A percentile compares a stretch with the other conserved stretches of the same genome.
These are phyloP conservation scores for Eleusine coracana DNA, from an alignment of 176 grass and related monocot genomes.

Conservation along the genomic window DNA sequence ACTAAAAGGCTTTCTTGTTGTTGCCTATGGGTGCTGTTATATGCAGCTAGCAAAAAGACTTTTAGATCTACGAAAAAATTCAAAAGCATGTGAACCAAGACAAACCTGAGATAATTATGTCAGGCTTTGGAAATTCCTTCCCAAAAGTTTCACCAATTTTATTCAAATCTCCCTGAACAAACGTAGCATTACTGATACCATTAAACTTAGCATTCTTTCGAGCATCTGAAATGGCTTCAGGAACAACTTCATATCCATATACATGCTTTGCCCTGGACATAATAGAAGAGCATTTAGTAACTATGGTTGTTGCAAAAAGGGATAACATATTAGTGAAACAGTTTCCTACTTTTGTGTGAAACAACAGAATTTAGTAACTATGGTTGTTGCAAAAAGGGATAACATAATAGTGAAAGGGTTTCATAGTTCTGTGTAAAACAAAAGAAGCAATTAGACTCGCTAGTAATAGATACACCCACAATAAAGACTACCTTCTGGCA, in stretches of 20 bases:
- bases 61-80: neutral
- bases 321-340: neutral
- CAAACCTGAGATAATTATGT: conserved; percentile 91
- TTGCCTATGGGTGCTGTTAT: conserved; percentile 8
- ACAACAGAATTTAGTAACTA: conserved; percentile 27
- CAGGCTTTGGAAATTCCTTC: conserved; percentile 85
- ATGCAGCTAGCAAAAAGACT: neutral
- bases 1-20: too few relatives aligned
- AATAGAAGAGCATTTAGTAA: conserved; percentile 31
- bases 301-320: conserved; percentile 1
- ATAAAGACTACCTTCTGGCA: conserved; percentile 62
- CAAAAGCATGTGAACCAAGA: conserved; percentile 9
- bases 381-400: conserved; percentile 4
- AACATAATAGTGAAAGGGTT: neutral
- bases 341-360: conserved; percentile 8
- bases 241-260: conserved; percentile 95
- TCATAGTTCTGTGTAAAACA: conserved; percentile 4
- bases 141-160: conserved; percentile 88
- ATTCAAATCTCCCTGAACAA: conserved; percentile 94
- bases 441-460: neutral
- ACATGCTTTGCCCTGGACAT: conserved; percentile 73
- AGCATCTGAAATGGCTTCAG: conserved; percentile 79
- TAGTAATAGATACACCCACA: too few relatives aligned
- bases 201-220: conserved; percentile 81
- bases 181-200: conserved; percentile 82